Base-by-base conservation (phyloP, 2,329 filamentous ascomycete genomes). In the Fusarium irregulare region DNA sequence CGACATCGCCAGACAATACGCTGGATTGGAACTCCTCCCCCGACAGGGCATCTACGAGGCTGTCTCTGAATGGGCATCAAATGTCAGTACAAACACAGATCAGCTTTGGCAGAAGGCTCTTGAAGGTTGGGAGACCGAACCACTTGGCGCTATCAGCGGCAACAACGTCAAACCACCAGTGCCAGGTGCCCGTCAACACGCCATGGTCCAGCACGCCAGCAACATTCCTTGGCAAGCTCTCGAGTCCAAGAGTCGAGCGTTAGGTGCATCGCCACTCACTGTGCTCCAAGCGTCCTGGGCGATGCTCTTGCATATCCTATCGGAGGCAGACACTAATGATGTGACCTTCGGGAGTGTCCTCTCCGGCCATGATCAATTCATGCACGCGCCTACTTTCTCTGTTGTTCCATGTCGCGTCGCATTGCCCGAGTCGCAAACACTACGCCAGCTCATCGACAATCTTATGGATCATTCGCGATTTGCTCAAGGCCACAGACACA, bases 381-480 rank as follows among this genome's bases (percentile, higher is more conserved):
- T 53, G 0, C 65, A 68, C 4, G 65, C 60, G 1, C 66, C 65
- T 4, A 69, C 60, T 3, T 68, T 68, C 4, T 68, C 66, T 2
- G 66, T 68, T 0, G 65, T 66, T 0, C 65, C 65, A 7, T 68
- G 65, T 7, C 53, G 66, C 3, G 37, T 66, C 10, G 41, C 25
- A 4, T 12, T 68, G 0, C 54, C 65, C 0, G 65, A 69, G 25
- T 42, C 8, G 7, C 66, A 69, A 13, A 46, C 49, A 2, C 25
- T 68, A 9, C 34, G 3, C 1, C 25, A 40, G 3, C 53, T 68
- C 18, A n/a, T 47, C 9, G 2, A 7, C 4, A 54, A 16, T 12
- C 4, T 56, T 16, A 63, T 63, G 48, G 27, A 6, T 0, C 7
- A 44, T 5, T 69, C 66, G 2, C 54, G 66, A 8, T 27, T 61